Conservation (phyloP, 345 rosid species). For the Brassica rapa region DNA sequence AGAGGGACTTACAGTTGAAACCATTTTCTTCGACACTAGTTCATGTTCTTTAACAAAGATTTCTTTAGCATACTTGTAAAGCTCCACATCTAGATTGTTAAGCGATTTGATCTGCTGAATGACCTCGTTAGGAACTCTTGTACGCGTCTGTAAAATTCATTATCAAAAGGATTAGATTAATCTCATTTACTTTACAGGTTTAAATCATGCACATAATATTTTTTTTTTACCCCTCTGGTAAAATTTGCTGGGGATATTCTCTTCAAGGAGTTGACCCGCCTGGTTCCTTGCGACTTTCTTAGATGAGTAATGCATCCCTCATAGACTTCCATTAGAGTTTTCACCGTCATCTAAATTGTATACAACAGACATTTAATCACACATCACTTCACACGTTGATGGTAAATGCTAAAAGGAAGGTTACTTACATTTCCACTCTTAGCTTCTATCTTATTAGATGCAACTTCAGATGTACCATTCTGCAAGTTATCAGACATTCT, state of each 20-base stretch:
- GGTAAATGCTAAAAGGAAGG: neutral
- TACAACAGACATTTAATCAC: constrained; percentile 5
- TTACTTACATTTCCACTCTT: constrained; percentile 60
- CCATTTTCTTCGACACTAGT: constrained; percentile 31
- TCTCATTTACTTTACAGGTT: neutral
- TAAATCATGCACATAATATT: neutral
- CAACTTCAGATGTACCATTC: constrained; percentile 41
- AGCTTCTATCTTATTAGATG: constrained; percentile 38
- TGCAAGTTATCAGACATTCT: constrained; percentile 19
- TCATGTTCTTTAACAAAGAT: constrained; percentile 67
- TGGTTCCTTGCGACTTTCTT: constrained; percentile 60
- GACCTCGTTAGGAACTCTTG: constrained; percentile 52
- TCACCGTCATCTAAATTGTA: constrained; percentile 65
- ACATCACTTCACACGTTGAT: neutral
- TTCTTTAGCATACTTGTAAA: constrained; percentile 72
- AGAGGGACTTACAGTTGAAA: constrained; percentile 28
- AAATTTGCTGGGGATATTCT: constrained; percentile 86
- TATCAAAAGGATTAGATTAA: neutral
- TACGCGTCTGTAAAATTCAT: constrained; percentile 62
- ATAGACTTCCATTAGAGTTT: constrained; percentile 64
- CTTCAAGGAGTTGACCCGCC: constrained; percentile 71
- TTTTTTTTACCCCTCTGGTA: constrained; percentile 62
- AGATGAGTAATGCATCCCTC: constrained; percentile 66
- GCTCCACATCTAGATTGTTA: constrained; percentile 82
- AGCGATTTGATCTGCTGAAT: constrained; percentile 67